Conservation (phyloP, 192 early-diverging fungal genomes). For the Linnemannia exigua region DNA sequence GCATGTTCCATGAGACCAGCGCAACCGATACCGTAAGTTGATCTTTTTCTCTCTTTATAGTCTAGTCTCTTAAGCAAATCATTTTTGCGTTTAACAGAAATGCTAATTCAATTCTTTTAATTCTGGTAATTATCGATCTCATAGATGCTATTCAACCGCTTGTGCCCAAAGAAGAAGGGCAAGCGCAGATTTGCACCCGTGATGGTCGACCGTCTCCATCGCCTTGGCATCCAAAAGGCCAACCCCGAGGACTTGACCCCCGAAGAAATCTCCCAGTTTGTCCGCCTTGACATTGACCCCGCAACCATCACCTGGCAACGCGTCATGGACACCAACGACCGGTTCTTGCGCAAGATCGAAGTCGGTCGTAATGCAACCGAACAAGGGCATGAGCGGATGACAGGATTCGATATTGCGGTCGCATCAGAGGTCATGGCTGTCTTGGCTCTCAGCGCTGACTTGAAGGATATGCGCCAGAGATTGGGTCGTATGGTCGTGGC, state of each 20-base stretch:
- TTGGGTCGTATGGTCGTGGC: conserved; percentile 97
- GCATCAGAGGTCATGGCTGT: conserved; percentile 99
- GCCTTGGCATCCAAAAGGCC: conserved; percentile 87
- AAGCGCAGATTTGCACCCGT: conserved; percentile 85
- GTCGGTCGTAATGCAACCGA: conserved; percentile 92
- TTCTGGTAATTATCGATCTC: conserved; percentile 26
- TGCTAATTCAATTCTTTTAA: neutral
- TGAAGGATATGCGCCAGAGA: conserved; percentile 93
- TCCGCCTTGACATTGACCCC: conserved; percentile 95
- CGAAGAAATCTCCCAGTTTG: conserved; percentile 86
- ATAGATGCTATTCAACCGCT: conserved; percentile 86
- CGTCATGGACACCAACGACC: conserved; percentile 96
- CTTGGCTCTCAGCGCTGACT: conserved; percentile 90
- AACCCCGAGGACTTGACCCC: conserved; percentile 83
- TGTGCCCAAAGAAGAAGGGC: conserved; percentile 92
- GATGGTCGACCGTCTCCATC: conserved; percentile 84
- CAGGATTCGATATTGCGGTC: conserved; percentile 99
- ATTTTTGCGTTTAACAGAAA: neutral
- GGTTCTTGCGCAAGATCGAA: conserved; percentile 93
- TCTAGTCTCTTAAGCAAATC: neutral
- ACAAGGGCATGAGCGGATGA: conserved; percentile 86
- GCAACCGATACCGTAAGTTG: conserved; percentile 69
- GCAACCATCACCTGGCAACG: conserved; percentile 97
- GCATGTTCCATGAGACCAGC: conserved; percentile 97
- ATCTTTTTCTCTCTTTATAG: neutral